Evolutionary conservation across 2,329 filamentous ascomycete species (phyloP), one percentile per base, ranked within the genome.

Genomic region (Pseudopithomyces maydicus): DNA sequence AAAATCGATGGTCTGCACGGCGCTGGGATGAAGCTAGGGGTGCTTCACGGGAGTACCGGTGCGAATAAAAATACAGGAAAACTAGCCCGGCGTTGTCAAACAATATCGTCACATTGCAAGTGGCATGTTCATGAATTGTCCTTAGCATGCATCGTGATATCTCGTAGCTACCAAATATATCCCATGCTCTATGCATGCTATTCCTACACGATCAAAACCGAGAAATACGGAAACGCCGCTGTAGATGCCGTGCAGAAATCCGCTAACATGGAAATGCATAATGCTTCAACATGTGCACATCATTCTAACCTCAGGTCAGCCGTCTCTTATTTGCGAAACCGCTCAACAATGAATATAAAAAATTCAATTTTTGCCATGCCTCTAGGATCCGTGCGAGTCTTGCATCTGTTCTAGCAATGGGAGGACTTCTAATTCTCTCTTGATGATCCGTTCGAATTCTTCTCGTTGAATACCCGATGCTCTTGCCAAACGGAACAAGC

Each of bases 401-500:
- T 6, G 82, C 76, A 58, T 81, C 80, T 55, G 86, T 69, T 92
- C 90, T 71, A 92, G 81, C 78, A 93, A 79, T 22, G 81, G 81
- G 64, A 94, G 74, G 62, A 89, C 81, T 55, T 91, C 88, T 56
- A 94, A 76, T 77, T 94, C 91, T 20, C 84, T 86, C 74, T 82
- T 84, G 12, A 94, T 84, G 58, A 93, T 81, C 50, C 84, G 80
- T 74, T 90, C 88, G 75, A 94, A 95, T 71, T 94, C 90, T 33
- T 85, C 85, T 43, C 87, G 80, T 49, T 90, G 86, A 64, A 95
- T 92, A 0, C 90, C 90, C 20, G 86, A 86, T 1, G 87, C 83
- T 41, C 84, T 84, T 22, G 90, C 88, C 59, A 95, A 77, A 62
- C 89, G 78, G 73, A 87, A 94, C 62, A 95, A 75, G 73, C 89